Evolutionary conservation across 2,329 filamentous ascomycete species (phyloP), one percentile per base, ranked within the genome.

Genomic region (Epichloe typhina): DNA sequence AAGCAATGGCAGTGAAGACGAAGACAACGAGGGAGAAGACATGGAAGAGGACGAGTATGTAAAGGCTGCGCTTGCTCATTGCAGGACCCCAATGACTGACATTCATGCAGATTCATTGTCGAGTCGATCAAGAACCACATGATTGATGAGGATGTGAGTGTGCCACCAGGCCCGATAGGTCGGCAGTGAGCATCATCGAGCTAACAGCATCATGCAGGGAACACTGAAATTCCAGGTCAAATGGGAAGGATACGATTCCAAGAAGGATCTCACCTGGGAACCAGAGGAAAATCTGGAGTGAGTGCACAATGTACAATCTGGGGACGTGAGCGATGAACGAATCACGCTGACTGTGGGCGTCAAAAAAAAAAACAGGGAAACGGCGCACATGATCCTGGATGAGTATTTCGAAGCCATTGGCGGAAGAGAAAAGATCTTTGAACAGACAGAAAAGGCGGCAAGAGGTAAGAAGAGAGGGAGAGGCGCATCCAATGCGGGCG

Each of bases 211-310:
- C 4, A 17, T 33, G 6, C 53, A 79, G 69, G 77, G 76, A 19
- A 62, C 64, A 4, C 59, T 82, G 0, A 73, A 74, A 45, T 89
- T 84, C 60, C 74, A 83, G 48, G 84, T 93, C 37, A 89, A 91
- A 60, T 93, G 87, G 87, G 79, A 86, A 56, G 86, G 86, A 3
- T 93, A 83, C 54, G 79, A 86, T 0, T 77, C 82, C 54, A 80
- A 82, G 54, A 64, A 70, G 0, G 87, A 93, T 57, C 68, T 79
- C 59, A 93, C 87, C 0, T 91, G 86, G 86, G 87, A 93, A 62
- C 82, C 84, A 0, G 82, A 87, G 58, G 79, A 80, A 11, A 90
- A 89, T 52, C 57, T 68, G 6, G 42, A 55, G 66, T 67, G 56
- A 47, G 61, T 53, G 0, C 26, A 19, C 12, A 5, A 1, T n/a